A percentile compares a stretch with the other conserved stretches of the same genome.
These are phyloP conservation scores for Orbilia oligospora DNA, from an alignment of 2,329 filamentous ascomycete species.

Conservation along the genomic window DNA sequence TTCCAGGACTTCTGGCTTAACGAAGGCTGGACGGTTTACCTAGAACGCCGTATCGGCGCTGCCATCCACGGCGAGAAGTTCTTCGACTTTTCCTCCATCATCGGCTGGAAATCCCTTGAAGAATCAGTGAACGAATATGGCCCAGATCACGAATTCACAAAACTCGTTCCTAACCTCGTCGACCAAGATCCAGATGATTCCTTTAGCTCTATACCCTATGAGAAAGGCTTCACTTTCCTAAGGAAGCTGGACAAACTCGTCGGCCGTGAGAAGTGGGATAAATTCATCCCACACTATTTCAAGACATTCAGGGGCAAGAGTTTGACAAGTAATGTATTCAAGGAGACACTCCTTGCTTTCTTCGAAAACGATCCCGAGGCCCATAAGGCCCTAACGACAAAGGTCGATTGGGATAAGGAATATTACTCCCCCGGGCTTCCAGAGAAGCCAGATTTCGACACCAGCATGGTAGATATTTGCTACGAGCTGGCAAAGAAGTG, in stretches of 20 bases:
- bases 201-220: constrained; percentile 92
- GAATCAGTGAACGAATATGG: constrained; percentile 85
- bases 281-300: constrained; percentile 97
- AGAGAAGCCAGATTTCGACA: constrained; percentile 88
- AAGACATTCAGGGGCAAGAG: constrained; percentile 86
- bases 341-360: constrained; percentile 86
- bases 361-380: constrained; percentile 78
- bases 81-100: constrained; percentile 94
- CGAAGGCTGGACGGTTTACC: constrained; percentile 92
- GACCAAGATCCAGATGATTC: constrained; percentile 95
- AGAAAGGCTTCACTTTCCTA: constrained; percentile 95
- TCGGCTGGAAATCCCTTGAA: constrained; percentile 91
- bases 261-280: constrained; percentile 88
- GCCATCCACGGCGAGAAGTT: constrained; percentile 85
- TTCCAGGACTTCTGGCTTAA: constrained; percentile 75
- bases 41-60: constrained; percentile 86
- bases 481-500: constrained; percentile 86
- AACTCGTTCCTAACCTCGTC: constrained; percentile 87
- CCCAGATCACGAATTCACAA: constrained; percentile 90
- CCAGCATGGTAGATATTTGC: constrained; percentile 85
- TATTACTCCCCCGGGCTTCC: constrained; percentile 92
- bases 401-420: constrained; percentile 88
- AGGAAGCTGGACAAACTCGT: constrained; percentile 90
- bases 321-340: constrained; percentile 95
- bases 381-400: constrained; percentile 74